Base-by-base conservation (phyloP, 2,329 filamentous ascomycete species). In the Alternaria sp. region DNA sequence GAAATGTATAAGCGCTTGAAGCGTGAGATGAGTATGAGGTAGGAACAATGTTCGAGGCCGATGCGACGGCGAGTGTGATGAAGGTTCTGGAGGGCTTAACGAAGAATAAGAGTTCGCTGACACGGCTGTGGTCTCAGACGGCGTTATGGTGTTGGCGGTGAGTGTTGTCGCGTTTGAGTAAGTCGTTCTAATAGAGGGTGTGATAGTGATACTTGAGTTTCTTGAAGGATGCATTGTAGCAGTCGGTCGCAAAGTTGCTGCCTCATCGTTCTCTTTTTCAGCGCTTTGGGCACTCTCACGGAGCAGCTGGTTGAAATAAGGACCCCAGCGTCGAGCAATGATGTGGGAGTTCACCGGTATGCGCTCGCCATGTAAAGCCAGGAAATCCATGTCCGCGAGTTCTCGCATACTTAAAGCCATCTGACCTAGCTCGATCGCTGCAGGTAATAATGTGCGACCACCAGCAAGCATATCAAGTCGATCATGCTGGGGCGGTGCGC, bases 281-380 rank as follows among this genome's bases (percentile, higher is more conserved):
- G 90, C 88, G 21, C 54, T 66, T 2, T 90, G 88, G 4, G 84
- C 83, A 41, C 91, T 92, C 77, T 97, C 93, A 28, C 91, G 87
- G 9, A 98, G 83, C 2, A 99, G 84, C 73, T 96, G 92, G 55
- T 97, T 92, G 79, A 99, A 98, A 75, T 96, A 97, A 0, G 93
- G 92, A 0, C 95, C 95, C 95, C 95, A 99, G 72, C 95, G 85
- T 28, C 92, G 86, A 9, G 91, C 90, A 14, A 98, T 84, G 14
- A 99, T 86, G 56, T 93, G 88, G 6, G 95, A 98, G 77, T 96
- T 99, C 66, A 97, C 91, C 0, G 95, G 92, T 66, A 98, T 92
- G 17, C 93, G 87, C 74, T 97, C 94, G 23, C 94, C 94, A 21
- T 91, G 90, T 40, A 97, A 89, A 51, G 94, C 95, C 28, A 98